Base-by-base conservation (phyloP, 2,329 filamentous ascomycete species). In the Sporothrix dimorphospora region DNA sequence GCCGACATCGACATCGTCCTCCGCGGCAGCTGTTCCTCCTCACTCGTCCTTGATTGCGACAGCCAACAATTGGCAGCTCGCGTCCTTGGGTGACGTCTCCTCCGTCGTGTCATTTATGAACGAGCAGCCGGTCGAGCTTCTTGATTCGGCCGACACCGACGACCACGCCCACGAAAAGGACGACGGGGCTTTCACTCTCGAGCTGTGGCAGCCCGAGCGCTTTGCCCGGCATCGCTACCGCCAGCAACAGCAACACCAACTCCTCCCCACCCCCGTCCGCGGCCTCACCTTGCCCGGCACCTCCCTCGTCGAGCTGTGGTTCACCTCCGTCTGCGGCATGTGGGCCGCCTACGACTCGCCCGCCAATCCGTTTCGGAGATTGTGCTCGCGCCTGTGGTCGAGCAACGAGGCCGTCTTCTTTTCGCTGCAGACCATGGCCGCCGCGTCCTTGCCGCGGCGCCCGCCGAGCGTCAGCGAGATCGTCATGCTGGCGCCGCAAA, bases 331-430 rank as follows among this genome's bases (percentile, higher is more conserved):
- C 7, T 83, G 82, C 51, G 78, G 81, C 0, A 77, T 79, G 16
- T 83, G 82, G 81, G 83, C 82, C 0, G 81, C 80, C 5, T 82
- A 81, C 40, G 82, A 83, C 72, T 83, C 81, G 19, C 75, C 78
- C 19, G 72, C 76, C 3, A 83, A 83, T 27, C 76, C 81, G 30
- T 83, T 83, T 61, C 80, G 82, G 0, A 80, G 78, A 45, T 76
- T 83, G 7, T 82, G 81, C 1, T 77, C 78, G 4, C 78, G 79
- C 21, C 76, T 81, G 8, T 83, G 81, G 78, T 78, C 80, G 1
- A 77, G 78, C 5, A 82, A 81, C 0, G 78, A 79, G 1, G 76
- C 81, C 1, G 81, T 83, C 0, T 81, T 81, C 69, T 81, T 78
- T 66, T 79, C 79, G 11, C 73, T 83, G 11, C 81, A 83, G 71